Evolutionary conservation across 2,329 filamentous ascomycete genomes (phyloP), one percentile per base, ranked within the genome.

Genomic region (Neurospora sp.): DNA sequence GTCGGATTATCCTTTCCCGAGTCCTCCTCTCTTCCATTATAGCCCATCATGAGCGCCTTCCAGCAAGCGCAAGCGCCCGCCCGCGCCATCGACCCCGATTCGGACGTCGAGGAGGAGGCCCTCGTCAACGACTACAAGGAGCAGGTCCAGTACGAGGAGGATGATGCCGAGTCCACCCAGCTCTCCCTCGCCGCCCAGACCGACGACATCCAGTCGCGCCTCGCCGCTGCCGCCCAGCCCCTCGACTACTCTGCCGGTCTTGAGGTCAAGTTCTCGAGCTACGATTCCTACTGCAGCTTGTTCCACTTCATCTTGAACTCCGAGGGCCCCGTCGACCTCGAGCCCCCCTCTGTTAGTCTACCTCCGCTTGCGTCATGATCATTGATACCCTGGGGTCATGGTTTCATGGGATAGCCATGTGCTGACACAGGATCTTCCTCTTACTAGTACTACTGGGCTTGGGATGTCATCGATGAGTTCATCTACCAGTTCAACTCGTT

Each of bases 401-500:
- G 74, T 19, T 68, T 10, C 62, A 46, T n/a, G 17, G 28, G 8
- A 37, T 36, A 52, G 46, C 38, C 17, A n/a, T 38, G 33, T 66
- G 67, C 75, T 75, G 66, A 74, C 76, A 62, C 52, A 36, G 36
- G 28, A 68, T 76, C 57, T 78, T 74, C 62, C 69, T 40, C 67
- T 52, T 69, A 66, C 65, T 80, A 98, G 93, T 96, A 97, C 84
- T 97, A 95, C 85, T 99, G 96, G 96, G 96, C 96, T 57, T 99
- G 96, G 96, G 96, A 99, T 81, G 95, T 98, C 76, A 97, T 99
- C 83, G 96, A 99, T 82, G 96, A 99, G 83, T 99, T 99, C 85
- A 98, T 99, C 84, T 99, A 99, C 86, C 96, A 99, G 82, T 99
- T 99, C 87, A 97, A 99, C 87, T 96, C 94, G 71, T 99, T 99